Evolutionary conservation across 1,284 basidiomycete genomes (phyloP), one percentile per base, ranked within the genome.

Genomic region (Leccinum fuscescens): DNA sequence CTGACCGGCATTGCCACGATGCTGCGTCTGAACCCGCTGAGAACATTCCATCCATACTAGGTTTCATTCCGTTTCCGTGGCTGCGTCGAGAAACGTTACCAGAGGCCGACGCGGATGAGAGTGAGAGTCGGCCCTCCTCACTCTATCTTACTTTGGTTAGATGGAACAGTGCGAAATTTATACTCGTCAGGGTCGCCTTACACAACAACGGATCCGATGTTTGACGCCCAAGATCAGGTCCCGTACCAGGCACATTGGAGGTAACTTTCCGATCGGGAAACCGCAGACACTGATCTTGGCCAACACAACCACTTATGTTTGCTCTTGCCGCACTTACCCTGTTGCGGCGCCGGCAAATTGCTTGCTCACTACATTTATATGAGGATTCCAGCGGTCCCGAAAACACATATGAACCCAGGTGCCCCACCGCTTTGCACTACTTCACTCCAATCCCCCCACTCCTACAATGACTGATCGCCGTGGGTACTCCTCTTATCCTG

Each of bases 111-210:
- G 54, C 33, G 37, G 61, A 68, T 65, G 62, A 62, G 69, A 67
- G 61, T 57, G 52, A 48, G 46, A 48, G 46, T 48, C 20, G 49
- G 39, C 17, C 24, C 59, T 55, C 57, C 37, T 48, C 58, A 66
- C 65, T 61, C 62, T 71, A 57, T 39, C 74, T 71, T 60, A 63
- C 69, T 73, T 73, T 74, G 71, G 71, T 73, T 73, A 74, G 63
- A 63, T 55, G 51, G 46, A 49, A 51, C 52, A 57, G 37, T 58
- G 62, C 59, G 56, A 57, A 63, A 64, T 52, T 59, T 65, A 62
- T 56, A 56, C 62, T 55, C 14, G 52, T 68, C 72, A 74, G 74
- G 71, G 71, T 71, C 67, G 29, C 52, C 54, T 63, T 61, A 24
- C 52, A 35, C 20, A 71, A 59, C 68, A 61, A 65, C 56, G 20